phyloP scores from a whole-genome alignment of 176 grass and related monocot genomes.

The Bolboschoenus planiculmis region DNA sequence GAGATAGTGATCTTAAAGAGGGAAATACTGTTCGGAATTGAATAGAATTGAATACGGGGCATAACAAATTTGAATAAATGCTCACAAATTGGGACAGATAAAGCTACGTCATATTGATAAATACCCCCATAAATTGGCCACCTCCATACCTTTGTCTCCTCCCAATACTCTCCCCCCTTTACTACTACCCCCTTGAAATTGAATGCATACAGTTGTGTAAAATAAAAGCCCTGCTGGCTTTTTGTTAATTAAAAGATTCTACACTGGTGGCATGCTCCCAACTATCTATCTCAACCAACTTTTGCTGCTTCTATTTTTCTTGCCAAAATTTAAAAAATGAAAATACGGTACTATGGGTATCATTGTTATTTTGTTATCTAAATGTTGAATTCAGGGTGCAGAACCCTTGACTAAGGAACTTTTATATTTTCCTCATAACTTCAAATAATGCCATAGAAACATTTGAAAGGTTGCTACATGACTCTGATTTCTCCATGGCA shows the following conservation, averaged over 20 bases:
- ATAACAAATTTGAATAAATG: constrained; percentile 24
- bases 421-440: background rate
- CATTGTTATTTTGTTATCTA: background rate
- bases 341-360: background rate
- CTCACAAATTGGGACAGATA: constrained; percentile 28
- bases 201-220: constrained; percentile 31
- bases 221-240: constrained; percentile 20
- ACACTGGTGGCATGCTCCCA: constrained; percentile 11
- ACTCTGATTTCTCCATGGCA: background rate
- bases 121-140: constrained; percentile 31
- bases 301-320: background rate
- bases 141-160: constrained; percentile 28
- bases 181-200: constrained; percentile 19
- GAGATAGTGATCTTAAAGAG: background rate
- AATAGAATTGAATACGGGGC: constrained; percentile 24
- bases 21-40: constrained; percentile 17
- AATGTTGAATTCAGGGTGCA: background rate
- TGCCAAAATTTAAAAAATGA: background rate
- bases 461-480: background rate
- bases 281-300: constrained; percentile 7
- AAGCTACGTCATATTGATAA: constrained; percentile 30
- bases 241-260: constrained; percentile 21
- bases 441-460: background rate
- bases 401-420: background rate
- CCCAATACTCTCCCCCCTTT: constrained; percentile 20